Evolutionary conservation across 1,284 basidiomycete species (phyloP).

Genomic region (Microbotryum violaceum): DNA sequence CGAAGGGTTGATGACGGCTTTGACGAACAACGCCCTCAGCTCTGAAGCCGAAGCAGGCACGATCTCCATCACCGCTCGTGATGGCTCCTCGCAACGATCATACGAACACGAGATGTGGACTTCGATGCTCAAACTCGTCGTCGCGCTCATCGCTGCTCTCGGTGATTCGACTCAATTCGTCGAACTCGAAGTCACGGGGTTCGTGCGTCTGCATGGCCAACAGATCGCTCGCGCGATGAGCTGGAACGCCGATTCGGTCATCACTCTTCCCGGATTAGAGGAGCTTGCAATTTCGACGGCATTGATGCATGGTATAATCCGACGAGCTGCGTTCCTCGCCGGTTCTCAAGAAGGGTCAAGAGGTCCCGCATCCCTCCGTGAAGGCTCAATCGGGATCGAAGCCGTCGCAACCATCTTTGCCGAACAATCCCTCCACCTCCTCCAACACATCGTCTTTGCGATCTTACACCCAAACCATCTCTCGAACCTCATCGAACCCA

Average conservation of each 20-base stretch:
- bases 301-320: constrained; percentile 39
- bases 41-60: constrained; percentile 62
- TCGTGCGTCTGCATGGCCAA: constrained; percentile 72
- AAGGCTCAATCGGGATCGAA: not conserved
- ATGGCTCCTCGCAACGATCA: constrained; percentile 62
- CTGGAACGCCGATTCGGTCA: constrained; percentile 67
- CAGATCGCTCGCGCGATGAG: constrained; percentile 68
- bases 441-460: constrained; percentile 82
- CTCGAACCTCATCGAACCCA: constrained; percentile 66
- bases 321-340: not conserved
- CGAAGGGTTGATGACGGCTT: constrained; percentile 70
- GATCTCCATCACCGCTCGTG: constrained; percentile 60
- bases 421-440: constrained; percentile 53
- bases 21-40: constrained; percentile 73
- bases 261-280: constrained; percentile 64
- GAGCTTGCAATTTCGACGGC: constrained; percentile 71
- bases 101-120: constrained; percentile 75
- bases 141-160: constrained; percentile 59
- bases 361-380: too few relatives aligned
- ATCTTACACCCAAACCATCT: constrained; percentile 84
- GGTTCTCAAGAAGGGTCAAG: too few relatives aligned
- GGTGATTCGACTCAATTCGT: constrained; percentile 64
- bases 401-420: constrained; percentile 8
- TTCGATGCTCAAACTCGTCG: constrained; percentile 70
- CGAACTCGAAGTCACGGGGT: constrained; percentile 72